phyloP scores from a whole-genome alignment of 306 rosid species.

The Elaeagnus macrophylla region DNA sequence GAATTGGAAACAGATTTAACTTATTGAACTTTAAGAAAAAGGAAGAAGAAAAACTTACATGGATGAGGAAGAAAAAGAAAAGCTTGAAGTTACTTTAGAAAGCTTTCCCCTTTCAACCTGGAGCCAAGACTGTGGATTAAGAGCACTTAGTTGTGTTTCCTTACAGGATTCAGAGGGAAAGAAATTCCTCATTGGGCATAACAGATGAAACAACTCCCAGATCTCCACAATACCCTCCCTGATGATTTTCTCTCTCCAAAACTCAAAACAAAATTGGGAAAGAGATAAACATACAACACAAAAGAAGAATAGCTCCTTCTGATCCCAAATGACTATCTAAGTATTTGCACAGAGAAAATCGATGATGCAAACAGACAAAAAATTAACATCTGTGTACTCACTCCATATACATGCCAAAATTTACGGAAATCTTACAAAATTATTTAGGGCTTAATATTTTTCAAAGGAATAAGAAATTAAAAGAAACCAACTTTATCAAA shows the following conservation, averaged over 20 bases:
- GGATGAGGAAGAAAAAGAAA: slow-evolving; percentile 39
- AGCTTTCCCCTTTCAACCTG: slow-evolving; percentile 94
- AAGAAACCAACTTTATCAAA: slow-evolving; percentile 13
- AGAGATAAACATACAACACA: slow-evolving; percentile 10
- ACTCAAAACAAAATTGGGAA: slow-evolving; percentile 15
- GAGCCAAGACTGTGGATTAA: slow-evolving; percentile 88
- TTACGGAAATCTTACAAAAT: neutral
- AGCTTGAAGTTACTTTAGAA: slow-evolving; percentile 47
- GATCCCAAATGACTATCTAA: slow-evolving; percentile 28
- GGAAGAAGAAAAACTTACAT: slow-evolving; percentile 44
- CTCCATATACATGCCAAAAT: slow-evolving; percentile 5
- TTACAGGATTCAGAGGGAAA: slow-evolving; percentile 68
- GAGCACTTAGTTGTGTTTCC: slow-evolving; percentile 61
- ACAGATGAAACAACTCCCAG: slow-evolving; percentile 58
- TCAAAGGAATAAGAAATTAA: slow-evolving; percentile 3
- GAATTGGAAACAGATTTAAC: neutral
- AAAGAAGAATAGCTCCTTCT: slow-evolving; percentile 14
- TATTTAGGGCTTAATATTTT: neutral
- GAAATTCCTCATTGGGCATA: slow-evolving; percentile 83
- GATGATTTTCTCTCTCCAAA: slow-evolving; percentile 34
- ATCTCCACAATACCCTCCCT: slow-evolving; percentile 64
- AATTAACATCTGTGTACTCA: neutral
- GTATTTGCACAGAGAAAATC: slow-evolving; percentile 4
- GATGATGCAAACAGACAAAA: slow-evolving; percentile 1
- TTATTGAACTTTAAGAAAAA: slow-evolving; percentile 6